Evolutionary conservation across 2,329 filamentous ascomycete genomes (phyloP).

Genomic region (Trichoderma sp.): DNA sequence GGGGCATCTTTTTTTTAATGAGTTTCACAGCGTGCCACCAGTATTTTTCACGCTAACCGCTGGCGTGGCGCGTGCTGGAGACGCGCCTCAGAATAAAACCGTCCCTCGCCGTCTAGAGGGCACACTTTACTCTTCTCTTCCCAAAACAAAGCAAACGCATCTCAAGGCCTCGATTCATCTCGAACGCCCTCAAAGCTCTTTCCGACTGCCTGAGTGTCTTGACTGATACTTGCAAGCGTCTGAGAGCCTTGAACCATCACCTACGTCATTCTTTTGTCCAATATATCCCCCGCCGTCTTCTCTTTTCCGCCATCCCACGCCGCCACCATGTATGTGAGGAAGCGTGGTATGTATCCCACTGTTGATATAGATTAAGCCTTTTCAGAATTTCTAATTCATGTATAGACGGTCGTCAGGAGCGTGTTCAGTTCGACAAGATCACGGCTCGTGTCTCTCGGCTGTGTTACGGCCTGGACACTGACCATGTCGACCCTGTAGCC

Average conservation of each 20-base stretch:
- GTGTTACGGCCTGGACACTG: slow-evolving; percentile 94
- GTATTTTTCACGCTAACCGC: slow-evolving; percentile 36
- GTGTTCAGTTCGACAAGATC: slow-evolving; percentile 99
- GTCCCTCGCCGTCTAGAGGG: slow-evolving; percentile 30
- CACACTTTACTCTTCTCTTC: slow-evolving; percentile 21
- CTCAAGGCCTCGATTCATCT: slow-evolving; percentile 18
- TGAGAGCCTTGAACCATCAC: slow-evolving; percentile 29
- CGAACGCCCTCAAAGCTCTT: slow-evolving; percentile 15
- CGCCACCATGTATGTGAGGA: slow-evolving; percentile 61
- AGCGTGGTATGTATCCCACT: slow-evolving; percentile 54
- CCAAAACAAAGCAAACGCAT: slow-evolving; percentile 24
- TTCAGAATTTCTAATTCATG: slow-evolving; percentile 31
- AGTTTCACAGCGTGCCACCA: slow-evolving; percentile 22
- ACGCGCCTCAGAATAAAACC: slow-evolving; percentile 43
- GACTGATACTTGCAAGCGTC: slow-evolving; percentile 28
- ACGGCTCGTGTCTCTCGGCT: slow-evolving; percentile 95
- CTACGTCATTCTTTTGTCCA: not conserved
- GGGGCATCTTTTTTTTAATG: slow-evolving; percentile 16
- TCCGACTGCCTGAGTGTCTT: slow-evolving; percentile 28
- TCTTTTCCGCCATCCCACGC: slow-evolving; percentile 23
- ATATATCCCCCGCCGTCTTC: not conserved
- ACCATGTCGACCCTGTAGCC: slow-evolving; percentile 93
- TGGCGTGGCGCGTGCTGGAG: slow-evolving; percentile 37
- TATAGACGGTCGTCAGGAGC: slow-evolving; percentile 97
- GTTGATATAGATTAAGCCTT: not conserved